Percentiles rank a stretch among this genome's conserved stretches.
Conservation (phyloP, 1,284 basidiomycete species). For the Mycocalia duriaeana region DNA sequence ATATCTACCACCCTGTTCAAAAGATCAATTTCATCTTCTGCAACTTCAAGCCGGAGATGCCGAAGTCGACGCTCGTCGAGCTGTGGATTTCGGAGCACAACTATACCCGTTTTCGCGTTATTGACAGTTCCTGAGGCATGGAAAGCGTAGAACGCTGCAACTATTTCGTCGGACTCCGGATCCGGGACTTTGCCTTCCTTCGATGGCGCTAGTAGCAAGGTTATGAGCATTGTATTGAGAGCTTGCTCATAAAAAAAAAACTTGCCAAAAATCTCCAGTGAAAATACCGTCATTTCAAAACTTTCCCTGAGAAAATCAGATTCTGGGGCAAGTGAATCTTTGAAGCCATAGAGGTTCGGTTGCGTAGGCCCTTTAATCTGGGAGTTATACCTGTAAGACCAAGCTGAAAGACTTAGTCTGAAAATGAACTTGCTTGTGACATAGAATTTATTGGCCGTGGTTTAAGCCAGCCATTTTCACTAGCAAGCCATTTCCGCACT, state of each 20-base stretch:
- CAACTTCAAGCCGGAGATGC: conserved; percentile 46
- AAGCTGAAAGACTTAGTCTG: not conserved
- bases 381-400: not conserved
- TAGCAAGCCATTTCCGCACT: conserved; percentile 47
- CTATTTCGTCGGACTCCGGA: conserved; percentile 66
- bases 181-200: conserved; percentile 65
- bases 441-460: conserved; percentile 15
- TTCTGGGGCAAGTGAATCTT: conserved; percentile 44
- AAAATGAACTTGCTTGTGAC: conserved; percentile 45
- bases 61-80: conserved; percentile 37
- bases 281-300: conserved; percentile 77
- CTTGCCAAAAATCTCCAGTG: conserved; percentile 82
- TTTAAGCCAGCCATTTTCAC: conserved; percentile 15
- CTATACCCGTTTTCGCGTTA: conserved; percentile 45
- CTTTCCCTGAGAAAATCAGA: conserved; percentile 49
- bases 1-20: conserved; percentile 78
- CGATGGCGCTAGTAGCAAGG: conserved; percentile 47
- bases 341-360: conserved; percentile 63
- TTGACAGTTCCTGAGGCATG: conserved; percentile 25
- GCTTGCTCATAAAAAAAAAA: not conserved
- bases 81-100: conserved; percentile 46
- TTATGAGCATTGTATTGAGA: not conserved
- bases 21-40: conserved; percentile 77
- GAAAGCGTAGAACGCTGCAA: conserved; percentile 49
- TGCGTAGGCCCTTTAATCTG: conserved; percentile 82